These are phyloP conservation scores for Yamadazyma kitorensis DNA, from an alignment of 805 yeast species.

Conservation along the genomic window DNA sequence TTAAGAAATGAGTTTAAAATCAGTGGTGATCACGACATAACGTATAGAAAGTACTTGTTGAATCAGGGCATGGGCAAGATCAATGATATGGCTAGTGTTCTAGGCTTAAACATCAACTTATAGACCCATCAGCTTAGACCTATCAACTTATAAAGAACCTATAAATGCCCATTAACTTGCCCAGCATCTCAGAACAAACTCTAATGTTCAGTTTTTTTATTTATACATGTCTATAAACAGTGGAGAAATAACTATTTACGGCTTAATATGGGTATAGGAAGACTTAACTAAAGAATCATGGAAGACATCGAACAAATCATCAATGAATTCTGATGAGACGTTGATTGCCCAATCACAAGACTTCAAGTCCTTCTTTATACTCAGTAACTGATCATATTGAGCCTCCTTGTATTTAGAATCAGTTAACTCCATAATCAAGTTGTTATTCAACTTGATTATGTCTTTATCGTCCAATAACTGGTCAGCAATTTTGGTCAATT, in stretches of 20 bases:
- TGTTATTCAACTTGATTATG: constrained; percentile 7
- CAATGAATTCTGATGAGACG: constrained; percentile 4
- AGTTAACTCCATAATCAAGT: constrained; percentile 4
- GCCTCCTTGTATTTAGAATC: constrained; percentile 2
- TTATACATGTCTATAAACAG: no score
- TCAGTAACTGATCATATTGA: constrained; percentile 13
- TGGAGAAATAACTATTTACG: no score
- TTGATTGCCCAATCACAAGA: constrained; percentile 2
- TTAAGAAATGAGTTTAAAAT: constrained; percentile 34
- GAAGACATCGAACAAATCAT: constrained; percentile 10
- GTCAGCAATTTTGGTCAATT: constrained; percentile 11
- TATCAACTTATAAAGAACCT: background rate
- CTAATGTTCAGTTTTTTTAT: no score
- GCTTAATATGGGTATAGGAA: constrained; percentile 9
- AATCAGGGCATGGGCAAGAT: constrained; percentile 28
- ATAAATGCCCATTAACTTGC: background rate
- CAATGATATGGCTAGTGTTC: constrained; percentile 22
- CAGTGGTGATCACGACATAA: constrained; percentile 26
- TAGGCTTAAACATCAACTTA: constrained; percentile 17
- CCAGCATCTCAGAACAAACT: no score
- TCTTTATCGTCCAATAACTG: constrained; percentile 9
- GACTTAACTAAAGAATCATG: constrained; percentile 11
- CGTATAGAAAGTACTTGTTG: constrained; percentile 36
- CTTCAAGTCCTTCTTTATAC: constrained; percentile 4
- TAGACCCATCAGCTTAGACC: background rate